Base-by-base conservation (phyloP, 2,329 filamentous ascomycete species). In the Hymenoscyphus fructigenus region DNA sequence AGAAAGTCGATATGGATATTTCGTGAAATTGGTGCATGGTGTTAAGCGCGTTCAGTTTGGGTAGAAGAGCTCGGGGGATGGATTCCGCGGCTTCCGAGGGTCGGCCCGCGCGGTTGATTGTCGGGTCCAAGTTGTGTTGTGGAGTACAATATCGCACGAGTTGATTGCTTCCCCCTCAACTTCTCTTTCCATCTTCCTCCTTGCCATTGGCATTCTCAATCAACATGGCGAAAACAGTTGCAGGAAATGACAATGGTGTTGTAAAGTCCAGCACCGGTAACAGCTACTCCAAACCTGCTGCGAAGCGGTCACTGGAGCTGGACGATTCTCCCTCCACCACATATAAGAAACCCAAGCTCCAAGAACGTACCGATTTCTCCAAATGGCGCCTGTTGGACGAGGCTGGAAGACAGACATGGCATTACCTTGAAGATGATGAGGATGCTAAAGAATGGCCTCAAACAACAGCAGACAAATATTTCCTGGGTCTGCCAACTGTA, bases 321-420 rank as follows among this genome's bases (percentile, higher is more conserved):
- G 56, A 65, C 23, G 41, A 34, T 17, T 56, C 63, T 7, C 55
- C 64, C 29, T 23, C 57, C 23, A 55, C 64, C 26, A 56, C 67
- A 34, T 47, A 75, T 14, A 85, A 84, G 70, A 79, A 77, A 59
- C 81, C 81, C 36, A 81, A 76, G 66, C 76, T 87, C 58, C 78
- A 78, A 57, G 79, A 82, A 47, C 87, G 85, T 74, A 97, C 93
- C 4, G 94, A 99, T 78, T 86, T 86, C 69, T 85, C 87, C 7
- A 84, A 91, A 77, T 99, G 95, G 95, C 86, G 95, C 67, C 79
- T 98, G 75, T 85, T 87, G 67, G 90, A 96, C 74, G 91, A 96
- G 66, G 84, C 86, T 60, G 94, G 95, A 59, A 85, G 91, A 63
- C 93, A 97, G 73, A 97, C 92, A 60, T 99, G 95, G 95, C 91